A percentile compares a stretch with the other conserved stretches of the same genome.
phyloP scores from a whole-genome alignment of 495 filamentous ascomycete species.

The Melanomma pulvis-pyrius region DNA sequence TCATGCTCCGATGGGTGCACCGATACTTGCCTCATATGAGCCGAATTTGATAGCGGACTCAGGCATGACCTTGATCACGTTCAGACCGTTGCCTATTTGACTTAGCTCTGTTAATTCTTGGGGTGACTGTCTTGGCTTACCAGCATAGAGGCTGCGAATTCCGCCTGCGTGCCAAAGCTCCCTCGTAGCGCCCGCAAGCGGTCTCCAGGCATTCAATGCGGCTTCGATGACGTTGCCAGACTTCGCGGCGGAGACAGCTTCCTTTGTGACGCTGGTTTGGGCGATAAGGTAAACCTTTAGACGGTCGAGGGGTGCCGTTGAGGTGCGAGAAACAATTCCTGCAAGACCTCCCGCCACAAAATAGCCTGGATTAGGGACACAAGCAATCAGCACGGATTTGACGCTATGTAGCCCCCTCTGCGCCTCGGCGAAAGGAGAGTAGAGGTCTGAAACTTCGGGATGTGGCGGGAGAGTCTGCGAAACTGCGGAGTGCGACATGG shows the following conservation, averaged over 20 bases:
- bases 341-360: conserved; percentile 93
- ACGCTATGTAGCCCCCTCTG: conserved; percentile 17
- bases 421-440: conserved; percentile 21
- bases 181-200: conserved; percentile 70
- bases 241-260: conserved; percentile 68
- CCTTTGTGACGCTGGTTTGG: conserved; percentile 67
- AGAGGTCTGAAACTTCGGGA: conserved; percentile 15
- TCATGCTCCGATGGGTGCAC: background rate
- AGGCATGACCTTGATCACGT: conserved; percentile 96
- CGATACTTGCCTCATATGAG: conserved; percentile 68
- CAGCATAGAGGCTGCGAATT: conserved; percentile 91
- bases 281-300: conserved; percentile 97
- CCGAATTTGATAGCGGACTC: conserved; percentile 98
- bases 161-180: conserved; percentile 85
- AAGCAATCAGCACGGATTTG: conserved; percentile 62
- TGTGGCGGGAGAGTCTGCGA: conserved; percentile 31
- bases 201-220: conserved; percentile 65
- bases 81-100: conserved; percentile 85
- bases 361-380: conserved; percentile 81
- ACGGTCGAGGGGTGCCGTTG: conserved; percentile 93
- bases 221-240: conserved; percentile 69
- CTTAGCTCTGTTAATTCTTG: conserved; percentile 43
- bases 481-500: conserved; percentile 6
- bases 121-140: conserved; percentile 54
- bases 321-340: conserved; percentile 87